These are phyloP conservation scores for Mycena albidolilacea DNA, from an alignment of 768 basidiomycete species.

Conservation along the genomic window DNA sequence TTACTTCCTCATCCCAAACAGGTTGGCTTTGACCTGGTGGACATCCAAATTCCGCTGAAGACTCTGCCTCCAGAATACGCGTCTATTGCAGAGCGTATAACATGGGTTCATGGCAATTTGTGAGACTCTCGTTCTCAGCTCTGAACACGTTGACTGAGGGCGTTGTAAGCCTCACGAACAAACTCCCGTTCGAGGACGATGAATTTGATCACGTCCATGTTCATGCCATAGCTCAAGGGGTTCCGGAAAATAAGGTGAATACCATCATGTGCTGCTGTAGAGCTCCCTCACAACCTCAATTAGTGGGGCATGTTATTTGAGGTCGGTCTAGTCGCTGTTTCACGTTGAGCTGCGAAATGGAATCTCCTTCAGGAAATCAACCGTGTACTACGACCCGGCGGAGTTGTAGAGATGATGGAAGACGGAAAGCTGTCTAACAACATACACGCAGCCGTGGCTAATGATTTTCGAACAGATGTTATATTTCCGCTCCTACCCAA, in stretches of 20 bases:
- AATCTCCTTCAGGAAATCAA: conserved; percentile 72
- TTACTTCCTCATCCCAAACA: conserved; percentile 43
- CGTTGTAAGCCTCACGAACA: conserved; percentile 74
- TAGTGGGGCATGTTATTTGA: conserved; percentile 81
- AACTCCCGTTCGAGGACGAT: conserved; percentile 85
- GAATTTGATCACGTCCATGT: conserved; percentile 89
- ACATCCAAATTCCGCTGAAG: conserved; percentile 75
- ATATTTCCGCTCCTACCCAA: conserved; percentile 82
- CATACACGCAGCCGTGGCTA: not conserved
- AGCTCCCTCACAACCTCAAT: conserved; percentile 15
- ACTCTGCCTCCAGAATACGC: conserved; percentile 57
- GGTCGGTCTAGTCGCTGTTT: conserved; percentile 52
- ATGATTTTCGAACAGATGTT: conserved; percentile 63
- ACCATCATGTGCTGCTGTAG: conserved; percentile 21
- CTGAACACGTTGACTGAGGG: not conserved
- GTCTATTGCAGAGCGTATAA: conserved; percentile 69
- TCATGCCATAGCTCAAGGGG: conserved; percentile 72
- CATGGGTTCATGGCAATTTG: conserved; percentile 88
- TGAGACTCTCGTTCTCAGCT: conserved; percentile 49
- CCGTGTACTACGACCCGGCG: conserved; percentile 78
- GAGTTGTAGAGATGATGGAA: conserved; percentile 80
- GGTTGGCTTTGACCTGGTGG: conserved; percentile 87
- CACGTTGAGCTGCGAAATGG: not conserved
- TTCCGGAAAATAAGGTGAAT: conserved; percentile 81
- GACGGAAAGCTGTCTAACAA: conserved; percentile 66